Evolutionary conservation across 257 asterid species (phyloP).

Genomic region (Handroanthus guayacan): DNA sequence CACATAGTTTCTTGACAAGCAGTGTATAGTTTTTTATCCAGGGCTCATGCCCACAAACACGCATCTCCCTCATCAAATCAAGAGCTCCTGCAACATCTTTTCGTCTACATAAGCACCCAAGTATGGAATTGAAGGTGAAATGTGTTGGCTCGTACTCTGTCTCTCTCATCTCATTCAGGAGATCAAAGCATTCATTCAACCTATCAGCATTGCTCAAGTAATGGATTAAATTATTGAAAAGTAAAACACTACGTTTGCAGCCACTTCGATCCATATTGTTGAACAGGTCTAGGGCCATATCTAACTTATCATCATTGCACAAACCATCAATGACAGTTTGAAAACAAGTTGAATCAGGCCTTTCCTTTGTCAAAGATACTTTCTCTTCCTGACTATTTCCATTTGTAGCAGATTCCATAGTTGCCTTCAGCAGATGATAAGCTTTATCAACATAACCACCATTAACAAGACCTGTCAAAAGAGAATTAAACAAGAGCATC

Average conservation of each 20-base stretch:
- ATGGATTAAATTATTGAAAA: slow-evolving; percentile 71
- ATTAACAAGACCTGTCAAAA: slow-evolving; percentile 59
- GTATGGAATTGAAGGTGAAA: slow-evolving; percentile 82
- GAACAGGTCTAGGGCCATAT: slow-evolving; percentile 69
- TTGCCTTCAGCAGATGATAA: slow-evolving; percentile 57
- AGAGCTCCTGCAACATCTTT: slow-evolving; percentile 66
- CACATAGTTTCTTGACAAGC: slow-evolving; percentile 72
- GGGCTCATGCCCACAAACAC: slow-evolving; percentile 72
- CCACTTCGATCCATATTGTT: slow-evolving; percentile 57
- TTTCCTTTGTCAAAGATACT: slow-evolving; percentile 31
- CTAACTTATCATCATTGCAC: slow-evolving; percentile 63
- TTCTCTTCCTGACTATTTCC: slow-evolving; percentile 47
- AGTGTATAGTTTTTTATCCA: slow-evolving; percentile 87
- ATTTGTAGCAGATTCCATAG: slow-evolving; percentile 36
- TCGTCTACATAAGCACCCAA: slow-evolving; percentile 78
- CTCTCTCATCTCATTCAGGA: slow-evolving; percentile 70
- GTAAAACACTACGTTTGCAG: slow-evolving; percentile 62
- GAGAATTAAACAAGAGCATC: slow-evolving; percentile 51
- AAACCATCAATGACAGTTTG: slow-evolving; percentile 73
- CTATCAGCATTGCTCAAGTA: slow-evolving; percentile 63
- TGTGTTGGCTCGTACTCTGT: slow-evolving; percentile 74
- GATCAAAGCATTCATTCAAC: slow-evolving; percentile 62
- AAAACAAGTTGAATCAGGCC: slow-evolving; percentile 59
- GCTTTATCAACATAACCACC: slow-evolving; percentile 70
- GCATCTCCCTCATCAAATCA: slow-evolving; percentile 72